A percentile compares a stretch with the other conserved stretches of the same genome.
These are phyloP conservation scores for Noccaea caerulescens DNA, from an alignment of 345 rosid species.

Conservation along the genomic window DNA sequence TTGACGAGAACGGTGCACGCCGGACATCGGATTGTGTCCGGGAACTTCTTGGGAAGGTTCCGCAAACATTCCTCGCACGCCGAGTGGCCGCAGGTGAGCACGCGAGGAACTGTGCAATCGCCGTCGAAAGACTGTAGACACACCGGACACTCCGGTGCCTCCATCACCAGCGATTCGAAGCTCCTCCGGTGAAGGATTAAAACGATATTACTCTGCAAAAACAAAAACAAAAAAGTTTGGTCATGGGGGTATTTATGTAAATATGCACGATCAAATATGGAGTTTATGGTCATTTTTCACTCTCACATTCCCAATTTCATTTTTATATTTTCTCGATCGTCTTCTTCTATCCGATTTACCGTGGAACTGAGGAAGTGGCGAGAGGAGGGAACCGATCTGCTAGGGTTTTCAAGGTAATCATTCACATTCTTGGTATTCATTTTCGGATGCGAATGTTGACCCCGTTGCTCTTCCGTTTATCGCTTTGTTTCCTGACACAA, in stretches of 20 bases:
- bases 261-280: neutral
- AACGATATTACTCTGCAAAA: neutral
- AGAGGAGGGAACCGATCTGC: neutral
- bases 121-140: conserved; percentile 76
- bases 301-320: neutral
- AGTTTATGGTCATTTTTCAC: neutral
- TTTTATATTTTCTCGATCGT: neutral
- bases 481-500: neutral
- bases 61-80: conserved; percentile 76
- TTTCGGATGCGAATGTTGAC: neutral
- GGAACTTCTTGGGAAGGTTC: conserved; percentile 63
- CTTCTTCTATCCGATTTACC: conserved; percentile 11
- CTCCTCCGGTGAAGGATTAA: neutral
- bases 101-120: conserved; percentile 67
- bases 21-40: conserved; percentile 78
- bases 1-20: conserved; percentile 88
- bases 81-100: conserved; percentile 82
- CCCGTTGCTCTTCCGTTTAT: neutral
- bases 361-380: conserved; percentile 14
- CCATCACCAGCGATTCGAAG: conserved; percentile 44
- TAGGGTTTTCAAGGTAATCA: conserved; percentile 20
- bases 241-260: neutral
- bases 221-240: neutral
- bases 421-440: neutral
- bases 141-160: conserved; percentile 87